These are phyloP conservation scores for Gorgonomyces haynaldii DNA, from an alignment of 192 early-diverging fungal genomes.

Conservation along the genomic window DNA sequence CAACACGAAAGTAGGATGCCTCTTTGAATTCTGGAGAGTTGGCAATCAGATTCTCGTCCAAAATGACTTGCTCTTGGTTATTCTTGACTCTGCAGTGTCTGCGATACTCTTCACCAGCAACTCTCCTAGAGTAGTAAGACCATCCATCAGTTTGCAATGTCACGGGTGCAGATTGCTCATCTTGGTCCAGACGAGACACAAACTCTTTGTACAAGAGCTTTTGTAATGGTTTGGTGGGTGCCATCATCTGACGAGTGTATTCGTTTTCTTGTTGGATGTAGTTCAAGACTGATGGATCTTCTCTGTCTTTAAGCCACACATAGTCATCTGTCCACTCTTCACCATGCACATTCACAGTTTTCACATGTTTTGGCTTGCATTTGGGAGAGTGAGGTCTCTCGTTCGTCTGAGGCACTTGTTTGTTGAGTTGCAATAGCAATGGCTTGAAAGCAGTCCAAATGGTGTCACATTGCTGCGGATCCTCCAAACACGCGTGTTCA, in stretches of 20 bases:
- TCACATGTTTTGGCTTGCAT: slow-evolving; percentile 17
- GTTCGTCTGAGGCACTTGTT: neutral
- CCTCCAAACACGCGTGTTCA: neutral
- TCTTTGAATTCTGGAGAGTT: slow-evolving; percentile 29
- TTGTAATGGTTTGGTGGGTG: slow-evolving; percentile 37
- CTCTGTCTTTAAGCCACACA: slow-evolving; percentile 39
- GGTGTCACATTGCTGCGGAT: neutral
- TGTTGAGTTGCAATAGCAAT: neutral
- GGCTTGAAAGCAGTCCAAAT: neutral
- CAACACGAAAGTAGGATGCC: slow-evolving; percentile 44
- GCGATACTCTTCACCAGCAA: slow-evolving; percentile 31
- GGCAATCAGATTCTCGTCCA: slow-evolving; percentile 46
- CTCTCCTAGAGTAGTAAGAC: slow-evolving; percentile 45
- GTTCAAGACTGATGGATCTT: slow-evolving; percentile 41
- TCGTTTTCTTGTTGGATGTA: slow-evolving; percentile 47
- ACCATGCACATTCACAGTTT: slow-evolving; percentile 33
- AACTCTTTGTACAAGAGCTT: slow-evolving; percentile 51
- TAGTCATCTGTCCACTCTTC: slow-evolving; percentile 42
- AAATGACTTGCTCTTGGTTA: slow-evolving; percentile 21
- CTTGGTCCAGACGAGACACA: slow-evolving; percentile 44
- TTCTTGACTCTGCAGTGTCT: slow-evolving; percentile 26
- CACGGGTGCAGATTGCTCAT: slow-evolving; percentile 33
- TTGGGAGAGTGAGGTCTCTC: slow-evolving; percentile 3
- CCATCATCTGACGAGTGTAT: slow-evolving; percentile 34
- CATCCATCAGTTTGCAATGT: slow-evolving; percentile 40